These are phyloP conservation scores for Zanthoxylum bungeanum DNA, from an alignment of 345 rosid genomes.

Conservation along the genomic window DNA sequence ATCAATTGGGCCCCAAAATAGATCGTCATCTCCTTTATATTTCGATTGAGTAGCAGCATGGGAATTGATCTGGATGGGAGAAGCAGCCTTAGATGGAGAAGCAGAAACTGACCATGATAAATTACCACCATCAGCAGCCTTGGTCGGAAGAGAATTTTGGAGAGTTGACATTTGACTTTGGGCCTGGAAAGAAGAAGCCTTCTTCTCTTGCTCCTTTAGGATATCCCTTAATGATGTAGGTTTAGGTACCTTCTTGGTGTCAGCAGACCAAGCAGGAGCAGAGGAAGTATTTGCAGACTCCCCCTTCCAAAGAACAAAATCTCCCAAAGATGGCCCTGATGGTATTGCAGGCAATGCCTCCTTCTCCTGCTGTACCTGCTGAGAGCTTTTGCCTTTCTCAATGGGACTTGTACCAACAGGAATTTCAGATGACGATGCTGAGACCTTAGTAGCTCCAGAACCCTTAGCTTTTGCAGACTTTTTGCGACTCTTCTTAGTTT, in stretches of 20 bases:
- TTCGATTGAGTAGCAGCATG: constrained; percentile 55
- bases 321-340: constrained; percentile 92
- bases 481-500: constrained; percentile 80
- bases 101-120: constrained; percentile 53
- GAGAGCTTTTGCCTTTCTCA: constrained; percentile 75
- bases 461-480: constrained; percentile 84
- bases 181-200: constrained; percentile 39
- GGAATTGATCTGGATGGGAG: constrained; percentile 55
- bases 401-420: constrained; percentile 52
- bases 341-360: constrained; percentile 78
- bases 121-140: constrained; percentile 37
- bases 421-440: constrained; percentile 40
- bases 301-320: constrained; percentile 91
- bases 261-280: constrained; percentile 87
- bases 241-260: constrained; percentile 53
- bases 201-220: constrained; percentile 87
- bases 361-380: constrained; percentile 53
- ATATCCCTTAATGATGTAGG: constrained; percentile 88
- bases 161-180: constrained; percentile 46
- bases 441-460: constrained; percentile 49
- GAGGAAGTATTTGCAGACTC: constrained; percentile 54
- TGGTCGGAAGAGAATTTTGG: constrained; percentile 56
- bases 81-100: constrained; percentile 58
- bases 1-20: constrained; percentile 94
- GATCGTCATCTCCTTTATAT: constrained; percentile 74